These are phyloP conservation scores for Bipolaris sorokiniana DNA, from an alignment of 2,329 filamentous ascomycete species.

Conservation along the genomic window DNA sequence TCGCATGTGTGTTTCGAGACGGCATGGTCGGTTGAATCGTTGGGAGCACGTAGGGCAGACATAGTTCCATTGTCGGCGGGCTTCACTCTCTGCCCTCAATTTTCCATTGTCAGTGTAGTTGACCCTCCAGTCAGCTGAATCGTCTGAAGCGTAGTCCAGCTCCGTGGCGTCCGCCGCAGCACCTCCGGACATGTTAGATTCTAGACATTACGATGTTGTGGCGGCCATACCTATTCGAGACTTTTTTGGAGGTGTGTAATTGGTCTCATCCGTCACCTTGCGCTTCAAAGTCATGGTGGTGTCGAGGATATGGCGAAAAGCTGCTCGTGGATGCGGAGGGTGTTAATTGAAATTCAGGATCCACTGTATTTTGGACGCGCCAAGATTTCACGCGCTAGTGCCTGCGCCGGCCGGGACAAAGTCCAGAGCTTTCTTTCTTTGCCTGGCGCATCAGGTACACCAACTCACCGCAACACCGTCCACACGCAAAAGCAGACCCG, in stretches of 20 bases:
- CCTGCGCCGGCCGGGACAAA: conserved; percentile 19
- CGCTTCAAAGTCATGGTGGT: conserved; percentile 40
- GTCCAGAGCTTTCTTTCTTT: conserved; percentile 30
- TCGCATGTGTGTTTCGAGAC: conserved; percentile 76
- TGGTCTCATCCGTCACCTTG: conserved; percentile 20
- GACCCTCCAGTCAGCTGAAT: conserved; percentile 32
- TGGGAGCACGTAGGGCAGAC: conserved; percentile 79
- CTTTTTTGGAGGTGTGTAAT: conserved; percentile 30
- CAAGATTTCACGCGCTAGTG: conserved; percentile 30
- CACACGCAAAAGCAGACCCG: conserved; percentile 2
- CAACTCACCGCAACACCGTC: conserved; percentile 9
- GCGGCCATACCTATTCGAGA: conserved; percentile 30
- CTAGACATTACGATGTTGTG: conserved; percentile 8
- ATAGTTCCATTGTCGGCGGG: conserved; percentile 73
- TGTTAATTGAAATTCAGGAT: conserved; percentile 5
- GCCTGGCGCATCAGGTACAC: conserved; percentile 15
- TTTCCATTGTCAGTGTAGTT: conserved; percentile 40
- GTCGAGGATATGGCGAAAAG: conserved; percentile 15
- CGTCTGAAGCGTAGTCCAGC: conserved; percentile 27
- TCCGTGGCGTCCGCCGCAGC: conserved; percentile 19
- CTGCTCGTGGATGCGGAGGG: conserved; percentile 11
- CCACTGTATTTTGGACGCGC: conserved; percentile 29
- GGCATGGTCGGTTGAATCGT: conserved; percentile 84
- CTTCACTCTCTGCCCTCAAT: conserved; percentile 40
- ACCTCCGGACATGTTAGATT: conserved; percentile 16